Evolutionary conservation across 257 asterid species (phyloP).

Genomic region (Anisodus tanguticus): DNA sequence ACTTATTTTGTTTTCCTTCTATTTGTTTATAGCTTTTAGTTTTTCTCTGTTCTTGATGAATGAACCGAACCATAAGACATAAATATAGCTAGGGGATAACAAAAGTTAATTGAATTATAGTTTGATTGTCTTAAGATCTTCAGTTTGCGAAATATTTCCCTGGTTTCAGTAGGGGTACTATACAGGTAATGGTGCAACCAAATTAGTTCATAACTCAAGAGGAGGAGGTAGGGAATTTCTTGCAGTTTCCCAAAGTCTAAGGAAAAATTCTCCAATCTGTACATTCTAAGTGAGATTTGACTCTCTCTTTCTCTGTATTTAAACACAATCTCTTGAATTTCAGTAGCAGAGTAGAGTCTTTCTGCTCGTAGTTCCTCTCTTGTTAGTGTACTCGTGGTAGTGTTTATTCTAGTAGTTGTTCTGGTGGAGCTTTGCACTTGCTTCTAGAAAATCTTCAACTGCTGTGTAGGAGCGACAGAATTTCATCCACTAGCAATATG

Average conservation of each 20-base stretch:
- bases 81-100: not conserved
- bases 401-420: not conserved
- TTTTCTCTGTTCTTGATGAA: not conserved
- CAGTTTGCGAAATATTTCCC: not conserved
- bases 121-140: not conserved
- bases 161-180: not conserved
- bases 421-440: slow-evolving; percentile 16
- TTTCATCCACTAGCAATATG: not conserved
- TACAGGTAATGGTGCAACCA: not conserved
- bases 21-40: not conserved
- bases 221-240: not conserved
- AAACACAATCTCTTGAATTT: too few species aligned
- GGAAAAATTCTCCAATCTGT: not conserved
- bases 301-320: too few species aligned
- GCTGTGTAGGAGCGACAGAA: not conserved
- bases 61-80: not conserved
- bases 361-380: too few species aligned
- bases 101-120: not conserved
- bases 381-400: too few species aligned
- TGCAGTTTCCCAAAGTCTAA: not conserved
- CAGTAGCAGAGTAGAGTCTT: too few species aligned
- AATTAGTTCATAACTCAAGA: not conserved
- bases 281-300: not conserved
- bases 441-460: slow-evolving; percentile 7
- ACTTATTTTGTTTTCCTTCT: not conserved